phyloP scores from a whole-genome alignment of 1,139 yeast genomes.

The Scheffersomyces titani region DNA sequence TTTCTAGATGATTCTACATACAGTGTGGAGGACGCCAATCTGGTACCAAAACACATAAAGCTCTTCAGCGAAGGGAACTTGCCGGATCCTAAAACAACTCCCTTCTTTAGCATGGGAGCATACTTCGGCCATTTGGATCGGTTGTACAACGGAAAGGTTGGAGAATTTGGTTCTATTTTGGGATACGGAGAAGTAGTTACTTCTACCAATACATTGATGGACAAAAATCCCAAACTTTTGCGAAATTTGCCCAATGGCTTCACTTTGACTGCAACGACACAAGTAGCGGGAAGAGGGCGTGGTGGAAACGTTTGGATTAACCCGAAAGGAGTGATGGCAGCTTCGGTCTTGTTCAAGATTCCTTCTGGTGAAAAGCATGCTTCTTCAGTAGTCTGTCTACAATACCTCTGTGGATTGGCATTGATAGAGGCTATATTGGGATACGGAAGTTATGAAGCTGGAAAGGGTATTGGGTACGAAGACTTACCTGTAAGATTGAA shows the following conservation, averaged over 20 bases:
- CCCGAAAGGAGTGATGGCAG: conserved; percentile 89
- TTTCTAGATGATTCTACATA: conserved; percentile 21
- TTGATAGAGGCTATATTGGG: conserved; percentile 73
- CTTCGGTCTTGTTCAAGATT: conserved; percentile 67
- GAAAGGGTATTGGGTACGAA: conserved; percentile 56
- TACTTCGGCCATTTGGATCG: conserved; percentile 53
- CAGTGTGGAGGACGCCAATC: conserved; percentile 49
- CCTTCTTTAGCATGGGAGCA: conserved; percentile 65
- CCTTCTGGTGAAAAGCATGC: conserved; percentile 46
- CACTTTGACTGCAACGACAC: conserved; percentile 75
- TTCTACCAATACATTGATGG: conserved; percentile 80
- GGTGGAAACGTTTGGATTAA: conserved; percentile 96
- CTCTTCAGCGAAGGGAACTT: conserved; percentile 41
- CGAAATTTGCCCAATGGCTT: conserved; percentile 69
- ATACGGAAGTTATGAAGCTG: conserved; percentile 50
- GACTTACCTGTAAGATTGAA: conserved; percentile 80
- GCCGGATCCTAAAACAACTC: conserved; percentile 58
- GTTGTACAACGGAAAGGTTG: conserved; percentile 24
- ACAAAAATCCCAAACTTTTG: conserved; percentile 64
- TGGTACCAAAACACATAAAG: conserved; percentile 54
- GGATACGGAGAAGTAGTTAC: conserved; percentile 89
- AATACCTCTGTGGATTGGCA: conserved; percentile 83
- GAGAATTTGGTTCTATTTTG: conserved; percentile 60
- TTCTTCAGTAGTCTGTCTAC: conserved; percentile 69
- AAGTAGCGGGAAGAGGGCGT: conserved; percentile 89